A percentile compares a stretch with the other conserved stretches of the same genome.
Evolutionary conservation across 2,329 filamentous ascomycete species (phyloP).

Genomic region (Alternaria sp.): DNA sequence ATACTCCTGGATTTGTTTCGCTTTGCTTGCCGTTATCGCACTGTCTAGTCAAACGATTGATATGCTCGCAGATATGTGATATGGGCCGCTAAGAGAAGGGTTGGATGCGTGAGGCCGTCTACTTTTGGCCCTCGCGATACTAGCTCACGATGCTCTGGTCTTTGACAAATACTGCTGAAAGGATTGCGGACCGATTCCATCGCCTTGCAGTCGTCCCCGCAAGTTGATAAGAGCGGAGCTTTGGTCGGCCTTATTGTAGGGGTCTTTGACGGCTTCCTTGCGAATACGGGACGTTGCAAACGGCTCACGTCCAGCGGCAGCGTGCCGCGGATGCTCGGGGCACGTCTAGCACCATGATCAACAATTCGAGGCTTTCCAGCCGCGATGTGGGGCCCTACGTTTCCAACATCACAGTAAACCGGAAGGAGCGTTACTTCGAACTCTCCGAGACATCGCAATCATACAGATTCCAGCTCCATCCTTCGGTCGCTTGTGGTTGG

Average conservation of each 20-base stretch:
- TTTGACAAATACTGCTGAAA: background rate
- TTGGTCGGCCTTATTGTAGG: background rate
- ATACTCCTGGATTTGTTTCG: background rate
- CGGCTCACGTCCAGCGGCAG: background rate
- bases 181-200: constrained; percentile 7
- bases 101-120: background rate
- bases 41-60: background rate
- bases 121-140: background rate
- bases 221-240: background rate
- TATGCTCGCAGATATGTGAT: background rate
- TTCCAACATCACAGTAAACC: background rate
- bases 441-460: background rate
- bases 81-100: background rate
- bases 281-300: background rate
- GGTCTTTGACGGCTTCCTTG: background rate
- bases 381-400: background rate
- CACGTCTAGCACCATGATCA: constrained; percentile 3
- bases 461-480: background rate
- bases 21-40: background rate
- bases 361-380: background rate
- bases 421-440: background rate
- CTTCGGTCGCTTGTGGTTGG: background rate
- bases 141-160: background rate
- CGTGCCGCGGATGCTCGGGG: background rate
- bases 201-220: constrained; percentile 1